Conservation (phyloP, 352 stramenopile genomes). For the Elongisporangium senticosum region DNA sequence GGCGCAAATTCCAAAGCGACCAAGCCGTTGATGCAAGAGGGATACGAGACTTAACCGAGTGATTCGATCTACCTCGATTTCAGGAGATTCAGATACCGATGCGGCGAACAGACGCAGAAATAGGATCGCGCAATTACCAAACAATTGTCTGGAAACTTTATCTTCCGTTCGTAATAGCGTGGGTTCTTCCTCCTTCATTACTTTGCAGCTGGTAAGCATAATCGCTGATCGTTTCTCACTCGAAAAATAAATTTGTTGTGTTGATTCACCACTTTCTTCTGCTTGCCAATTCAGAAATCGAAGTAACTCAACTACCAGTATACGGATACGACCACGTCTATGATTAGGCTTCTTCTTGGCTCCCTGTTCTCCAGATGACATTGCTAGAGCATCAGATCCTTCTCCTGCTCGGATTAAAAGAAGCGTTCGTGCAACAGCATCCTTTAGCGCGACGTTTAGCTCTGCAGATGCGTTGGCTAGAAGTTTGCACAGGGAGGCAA, state of each 20-base stretch:
- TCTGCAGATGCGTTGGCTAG: constrained; percentile 2
- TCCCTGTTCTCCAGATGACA: background rate
- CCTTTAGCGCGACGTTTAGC: background rate
- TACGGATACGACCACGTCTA: constrained; percentile 38
- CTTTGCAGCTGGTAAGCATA: constrained; percentile 36
- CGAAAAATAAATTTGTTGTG: constrained; percentile 11
- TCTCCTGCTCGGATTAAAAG: constrained; percentile 30
- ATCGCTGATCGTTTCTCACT: constrained; percentile 22
- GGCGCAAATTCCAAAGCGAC: constrained; percentile 37
- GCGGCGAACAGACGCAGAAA: constrained; percentile 39
- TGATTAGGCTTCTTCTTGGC: constrained; percentile 38
- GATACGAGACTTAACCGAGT: constrained; percentile 15
- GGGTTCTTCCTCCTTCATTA: constrained; percentile 75
- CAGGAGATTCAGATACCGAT: background rate
- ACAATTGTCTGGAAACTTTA: constrained; percentile 36
- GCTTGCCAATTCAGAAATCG: constrained; percentile 27
- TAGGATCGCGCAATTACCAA: constrained; percentile 44
- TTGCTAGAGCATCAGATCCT: constrained; percentile 16
- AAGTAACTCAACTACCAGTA: constrained; percentile 31
- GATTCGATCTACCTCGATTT: background rate
- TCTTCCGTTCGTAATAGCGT: constrained; percentile 31
- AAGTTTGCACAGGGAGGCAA: constrained; percentile 27
- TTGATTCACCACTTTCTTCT: constrained; percentile 1
- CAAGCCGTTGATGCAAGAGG: constrained; percentile 40
- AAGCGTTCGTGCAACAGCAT: constrained; percentile 26